Evolutionary conservation across 2,329 filamentous ascomycete species (phyloP), one percentile per base, ranked within the genome.

Genomic region (Fonsecaea nubica): DNA sequence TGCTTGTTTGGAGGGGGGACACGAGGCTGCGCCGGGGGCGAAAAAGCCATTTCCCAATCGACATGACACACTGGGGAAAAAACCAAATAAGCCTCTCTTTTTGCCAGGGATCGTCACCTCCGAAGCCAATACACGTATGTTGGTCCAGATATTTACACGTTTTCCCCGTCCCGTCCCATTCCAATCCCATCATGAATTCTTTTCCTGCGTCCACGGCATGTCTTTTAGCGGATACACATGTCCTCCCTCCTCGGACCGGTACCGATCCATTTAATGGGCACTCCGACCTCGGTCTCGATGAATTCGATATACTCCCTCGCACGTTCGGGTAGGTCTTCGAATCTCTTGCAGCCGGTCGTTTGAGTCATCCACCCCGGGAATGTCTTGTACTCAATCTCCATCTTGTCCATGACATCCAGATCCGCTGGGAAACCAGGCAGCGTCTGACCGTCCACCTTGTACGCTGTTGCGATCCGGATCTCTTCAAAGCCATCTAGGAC

Each of bases 401-500:
- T 79, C 18, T 52, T 42, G 9, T 72, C 72, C 36, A 89, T 76
- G 10, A 83, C 77, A 21, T 83, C 80, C 13, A 84, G 76, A 71
- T 87, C 84, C 15, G 85, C 84, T 0, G 87, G 87, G 80, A 88
- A 87, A n/a, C 81, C 81, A 35, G 82, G 78, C 13, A 86, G 78
- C 38, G 77, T 77, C 71, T 83, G 74, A 52, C 85, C 86, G 52
- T 85, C 74, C 73, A 85, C 75, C 56, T 79, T 80, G 77, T 89
- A 89, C 10, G 82, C 81, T 1, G 84, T 84, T 4, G 84, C 87
- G 48, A 89, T 81, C 76, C 88, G 84, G 77, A 89, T 83, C 76
- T 87, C 84, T 21, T 87, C 83, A 73, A 89, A 89, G 73, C 85
- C 82, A 73, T 89, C 87, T 6, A 89, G 80, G 38, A 89, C 82